phyloP scores from a whole-genome alignment of 352 stramenopile species.

The Globisporangium solare region DNA sequence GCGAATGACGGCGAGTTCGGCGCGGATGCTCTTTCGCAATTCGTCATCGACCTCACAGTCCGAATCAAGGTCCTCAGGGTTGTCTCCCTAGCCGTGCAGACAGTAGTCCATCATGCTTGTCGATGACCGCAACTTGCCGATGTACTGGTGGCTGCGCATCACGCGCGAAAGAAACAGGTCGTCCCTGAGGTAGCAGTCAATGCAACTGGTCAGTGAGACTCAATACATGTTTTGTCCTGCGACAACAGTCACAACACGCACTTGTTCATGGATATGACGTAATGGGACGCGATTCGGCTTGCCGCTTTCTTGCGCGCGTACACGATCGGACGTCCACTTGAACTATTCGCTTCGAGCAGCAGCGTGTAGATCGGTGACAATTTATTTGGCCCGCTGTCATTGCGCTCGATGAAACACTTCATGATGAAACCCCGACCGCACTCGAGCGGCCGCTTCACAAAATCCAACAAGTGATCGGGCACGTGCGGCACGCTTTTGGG shows the following conservation, averaged over 20 bases:
- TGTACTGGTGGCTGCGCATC: slow-evolving; percentile 82
- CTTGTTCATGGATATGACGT: slow-evolving; percentile 85
- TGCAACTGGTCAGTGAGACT: background rate
- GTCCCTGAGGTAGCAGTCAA: slow-evolving; percentile 28
- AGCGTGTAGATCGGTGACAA: slow-evolving; percentile 81
- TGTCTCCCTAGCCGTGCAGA: slow-evolving; percentile 83
- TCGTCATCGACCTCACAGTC: slow-evolving; percentile 80
- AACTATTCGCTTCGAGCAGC: slow-evolving; percentile 81
- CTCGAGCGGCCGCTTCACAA: slow-evolving; percentile 73
- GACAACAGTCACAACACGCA: slow-evolving; percentile 7
- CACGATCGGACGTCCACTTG: slow-evolving; percentile 77
- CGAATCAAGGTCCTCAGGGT: slow-evolving; percentile 80
- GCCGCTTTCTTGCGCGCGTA: slow-evolving; percentile 77
- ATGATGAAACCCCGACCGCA: slow-evolving; percentile 73
- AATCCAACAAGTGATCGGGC: slow-evolving; percentile 75
- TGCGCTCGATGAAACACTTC: slow-evolving; percentile 89
- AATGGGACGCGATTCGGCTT: slow-evolving; percentile 78
- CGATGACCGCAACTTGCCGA: slow-evolving; percentile 81
- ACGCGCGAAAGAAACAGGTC: slow-evolving; percentile 75
- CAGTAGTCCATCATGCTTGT: slow-evolving; percentile 82
- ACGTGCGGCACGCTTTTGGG: slow-evolving; percentile 80
- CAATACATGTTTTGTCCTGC: too few species aligned
- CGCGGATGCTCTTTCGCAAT: slow-evolving; percentile 65
- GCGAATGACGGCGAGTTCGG: slow-evolving; percentile 64
- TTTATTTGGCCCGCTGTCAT: slow-evolving; percentile 71